These are phyloP conservation scores for Colletotrichum spinosum DNA, from an alignment of 2,329 filamentous ascomycete species.

Conservation along the genomic window DNA sequence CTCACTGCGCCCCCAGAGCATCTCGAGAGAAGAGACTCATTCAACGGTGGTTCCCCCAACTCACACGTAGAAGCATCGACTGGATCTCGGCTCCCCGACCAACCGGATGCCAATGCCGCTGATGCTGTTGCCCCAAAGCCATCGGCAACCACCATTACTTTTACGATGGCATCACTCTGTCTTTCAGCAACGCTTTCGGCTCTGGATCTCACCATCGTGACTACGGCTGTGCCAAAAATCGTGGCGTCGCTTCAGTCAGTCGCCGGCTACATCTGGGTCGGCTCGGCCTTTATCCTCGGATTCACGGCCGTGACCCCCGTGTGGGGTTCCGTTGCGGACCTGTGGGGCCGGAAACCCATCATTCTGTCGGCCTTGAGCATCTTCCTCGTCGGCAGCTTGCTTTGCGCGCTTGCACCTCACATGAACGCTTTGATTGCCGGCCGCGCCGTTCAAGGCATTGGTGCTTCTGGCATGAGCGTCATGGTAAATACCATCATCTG, in stretches of 20 bases:
- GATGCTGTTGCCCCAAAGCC: constrained; percentile 1
- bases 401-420: constrained; percentile 61
- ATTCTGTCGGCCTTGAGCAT: constrained; percentile 49
- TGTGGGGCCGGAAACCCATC: constrained; percentile 55
- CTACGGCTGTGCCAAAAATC: constrained; percentile 61
- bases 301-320: constrained; percentile 49
- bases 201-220: constrained; percentile 63
- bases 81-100: neutral
- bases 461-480: constrained; percentile 60
- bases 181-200: constrained; percentile 54
- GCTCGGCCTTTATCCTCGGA: constrained; percentile 60
- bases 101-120: neutral
- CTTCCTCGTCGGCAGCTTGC: constrained; percentile 63
- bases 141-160: constrained; percentile 35
- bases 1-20: neutral
- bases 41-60: neutral
- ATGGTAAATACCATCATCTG: constrained; percentile 52
- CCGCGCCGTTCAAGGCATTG: constrained; percentile 56
- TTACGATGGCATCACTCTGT: constrained; percentile 50
- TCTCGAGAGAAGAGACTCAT: neutral
- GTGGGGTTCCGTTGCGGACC: constrained; percentile 57
- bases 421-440: constrained; percentile 54
- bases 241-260: constrained; percentile 52
- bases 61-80: neutral
- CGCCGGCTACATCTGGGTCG: constrained; percentile 55